phyloP scores from a whole-genome alignment of 352 stramenopile species.

The Globisporangium nagaii region DNA sequence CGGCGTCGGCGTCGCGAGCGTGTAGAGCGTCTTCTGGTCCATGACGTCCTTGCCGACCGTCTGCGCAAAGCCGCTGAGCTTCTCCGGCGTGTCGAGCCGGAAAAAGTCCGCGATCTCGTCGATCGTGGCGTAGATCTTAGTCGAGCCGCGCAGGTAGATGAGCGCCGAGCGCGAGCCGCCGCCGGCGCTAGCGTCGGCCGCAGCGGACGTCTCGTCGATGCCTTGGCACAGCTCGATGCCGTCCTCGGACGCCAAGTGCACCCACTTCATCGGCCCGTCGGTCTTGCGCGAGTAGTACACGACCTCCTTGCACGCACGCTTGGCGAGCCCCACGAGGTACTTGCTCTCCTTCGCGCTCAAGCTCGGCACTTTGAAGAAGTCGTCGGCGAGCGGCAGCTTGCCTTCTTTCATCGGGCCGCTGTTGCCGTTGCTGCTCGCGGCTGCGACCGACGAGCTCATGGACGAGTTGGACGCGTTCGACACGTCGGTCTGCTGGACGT shows the following conservation, averaged over 20 bases:
- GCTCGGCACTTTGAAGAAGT: conserved; percentile 60
- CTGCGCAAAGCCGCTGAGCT: conserved; percentile 61
- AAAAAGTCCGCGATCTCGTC: conserved; percentile 83
- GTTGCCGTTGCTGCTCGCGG: background rate
- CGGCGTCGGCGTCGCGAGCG: conserved; percentile 46
- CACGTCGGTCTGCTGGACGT: background rate
- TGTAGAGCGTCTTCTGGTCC: conserved; percentile 73
- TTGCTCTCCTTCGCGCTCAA: conserved; percentile 61
- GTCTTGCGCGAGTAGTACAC: conserved; percentile 73
- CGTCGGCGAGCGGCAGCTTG: conserved; percentile 55
- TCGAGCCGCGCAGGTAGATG: conserved; percentile 65
- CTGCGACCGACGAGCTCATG: conserved; percentile 2
- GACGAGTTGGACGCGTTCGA: conserved; percentile 8
- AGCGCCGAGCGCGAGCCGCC: conserved; percentile 16
- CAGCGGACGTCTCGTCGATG: conserved; percentile 38
- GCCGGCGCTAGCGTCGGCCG: background rate
- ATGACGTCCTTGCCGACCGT: conserved; percentile 74
- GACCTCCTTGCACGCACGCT: conserved; percentile 80
- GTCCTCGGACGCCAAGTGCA: conserved; percentile 63
- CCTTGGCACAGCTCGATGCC: conserved; percentile 75
- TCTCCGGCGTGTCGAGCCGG: conserved; percentile 61
- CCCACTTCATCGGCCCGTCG: conserved; percentile 73
- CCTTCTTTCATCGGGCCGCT: conserved; percentile 4
- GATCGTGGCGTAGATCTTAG: conserved; percentile 68
- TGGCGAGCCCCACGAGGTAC: conserved; percentile 64